Conservation (phyloP, 257 asterid species). For the Rehmannia glutinosa region DNA sequence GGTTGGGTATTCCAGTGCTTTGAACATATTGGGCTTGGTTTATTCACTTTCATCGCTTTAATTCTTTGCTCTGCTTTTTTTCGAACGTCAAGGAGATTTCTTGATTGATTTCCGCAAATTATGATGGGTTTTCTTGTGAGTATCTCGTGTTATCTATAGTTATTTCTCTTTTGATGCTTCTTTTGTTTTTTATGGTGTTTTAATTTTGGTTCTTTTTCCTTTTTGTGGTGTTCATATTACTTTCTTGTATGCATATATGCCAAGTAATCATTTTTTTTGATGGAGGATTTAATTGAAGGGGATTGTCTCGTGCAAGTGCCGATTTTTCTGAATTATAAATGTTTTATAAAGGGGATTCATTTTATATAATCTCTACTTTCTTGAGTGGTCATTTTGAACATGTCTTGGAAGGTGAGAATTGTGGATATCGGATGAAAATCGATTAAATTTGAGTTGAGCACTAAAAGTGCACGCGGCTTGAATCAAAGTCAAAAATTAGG, state of each 20-base stretch:
- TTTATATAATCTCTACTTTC: not conserved
- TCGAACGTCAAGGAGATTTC: slow-evolving; percentile 71
- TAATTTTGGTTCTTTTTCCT: not conserved
- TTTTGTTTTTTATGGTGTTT: not conserved
- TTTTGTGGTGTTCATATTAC: too few relatives aligned
- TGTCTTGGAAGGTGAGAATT: not conserved
- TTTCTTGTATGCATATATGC: too few relatives aligned
- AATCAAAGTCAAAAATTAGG: not conserved
- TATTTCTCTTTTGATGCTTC: not conserved
- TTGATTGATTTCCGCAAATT: not conserved
- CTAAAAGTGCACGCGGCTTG: not conserved
- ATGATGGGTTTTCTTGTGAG: slow-evolving; percentile 13
- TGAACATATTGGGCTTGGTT: slow-evolving; percentile 81
- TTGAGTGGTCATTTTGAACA: not conserved
- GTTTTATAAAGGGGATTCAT: not conserved
- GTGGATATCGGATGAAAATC: not conserved
- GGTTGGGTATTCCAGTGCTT: too few relatives aligned
- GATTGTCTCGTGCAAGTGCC: not conserved
- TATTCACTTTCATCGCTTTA: slow-evolving; percentile 79
- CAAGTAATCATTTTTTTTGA: too few relatives aligned
- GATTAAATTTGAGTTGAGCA: not conserved
- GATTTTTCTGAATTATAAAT: not conserved
- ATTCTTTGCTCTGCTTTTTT: slow-evolving; percentile 80
- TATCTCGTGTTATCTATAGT: not conserved
- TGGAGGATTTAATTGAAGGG: not conserved